phyloP scores from a whole-genome alignment of 2,329 filamentous ascomycete genomes.

The Trichothecium roseum region DNA sequence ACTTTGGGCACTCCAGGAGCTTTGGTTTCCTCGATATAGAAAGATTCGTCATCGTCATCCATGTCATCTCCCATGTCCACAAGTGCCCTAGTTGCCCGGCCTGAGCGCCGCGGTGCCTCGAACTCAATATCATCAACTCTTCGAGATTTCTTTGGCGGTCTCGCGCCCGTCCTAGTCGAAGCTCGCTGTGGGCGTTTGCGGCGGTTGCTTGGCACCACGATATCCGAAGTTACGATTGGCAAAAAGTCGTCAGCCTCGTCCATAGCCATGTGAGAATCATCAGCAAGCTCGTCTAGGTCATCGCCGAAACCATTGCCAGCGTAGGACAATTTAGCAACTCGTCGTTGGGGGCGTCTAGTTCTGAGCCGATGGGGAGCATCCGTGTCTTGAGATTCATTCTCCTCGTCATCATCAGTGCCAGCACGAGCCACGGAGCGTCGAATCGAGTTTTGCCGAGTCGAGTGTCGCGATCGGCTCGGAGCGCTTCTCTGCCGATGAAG shows the following conservation, averaged over 20 bases:
- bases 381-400: not conserved
- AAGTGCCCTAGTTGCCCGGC: slow-evolving; percentile 31
- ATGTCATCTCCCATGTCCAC: slow-evolving; percentile 39
- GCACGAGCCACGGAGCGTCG: not conserved
- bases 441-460: not conserved
- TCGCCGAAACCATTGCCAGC: slow-evolving; percentile 1
- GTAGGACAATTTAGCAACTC: not conserved
- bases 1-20: slow-evolving; percentile 38
- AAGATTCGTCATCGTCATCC: slow-evolving; percentile 47
- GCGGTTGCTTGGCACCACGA: slow-evolving; percentile 8
- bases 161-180: not conserved
- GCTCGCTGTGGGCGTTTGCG: not conserved
- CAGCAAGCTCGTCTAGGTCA: slow-evolving; percentile 2
- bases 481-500: not conserved
- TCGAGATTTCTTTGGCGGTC: not conserved
- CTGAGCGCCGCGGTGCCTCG: slow-evolving; percentile 38
- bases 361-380: not conserved
- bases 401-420: not conserved
- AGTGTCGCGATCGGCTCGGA: not conserved
- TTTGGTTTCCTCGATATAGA: slow-evolving; percentile 38
- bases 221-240: slow-evolving; percentile 24
- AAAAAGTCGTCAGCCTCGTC: slow-evolving; percentile 21
- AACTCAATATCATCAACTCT: slow-evolving; percentile 38
- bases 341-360: not conserved
- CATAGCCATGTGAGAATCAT: not conserved